These are phyloP conservation scores for Aspergillus candidus DNA, from an alignment of 2,329 filamentous ascomycete species.

Conservation along the genomic window DNA sequence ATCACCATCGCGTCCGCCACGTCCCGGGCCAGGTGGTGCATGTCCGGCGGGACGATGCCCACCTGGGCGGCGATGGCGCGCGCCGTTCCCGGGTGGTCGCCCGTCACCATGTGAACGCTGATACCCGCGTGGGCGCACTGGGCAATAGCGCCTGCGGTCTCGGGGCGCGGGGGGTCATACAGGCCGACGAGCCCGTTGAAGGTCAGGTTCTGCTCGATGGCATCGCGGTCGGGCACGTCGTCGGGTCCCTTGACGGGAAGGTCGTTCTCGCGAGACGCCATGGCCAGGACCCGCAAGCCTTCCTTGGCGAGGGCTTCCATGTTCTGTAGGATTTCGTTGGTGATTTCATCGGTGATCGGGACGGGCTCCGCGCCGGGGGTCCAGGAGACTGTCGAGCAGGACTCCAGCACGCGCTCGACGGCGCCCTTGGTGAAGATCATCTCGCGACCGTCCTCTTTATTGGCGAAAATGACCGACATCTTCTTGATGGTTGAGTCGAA, in stretches of 20 bases:
- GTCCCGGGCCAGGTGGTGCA: slow-evolving; percentile 53
- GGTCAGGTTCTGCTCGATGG: slow-evolving; percentile 61
- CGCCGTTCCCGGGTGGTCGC: slow-evolving; percentile 73
- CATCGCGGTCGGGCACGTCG: slow-evolving; percentile 42
- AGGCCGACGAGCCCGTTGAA: slow-evolving; percentile 80
- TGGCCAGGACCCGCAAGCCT: slow-evolving; percentile 62
- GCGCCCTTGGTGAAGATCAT: slow-evolving; percentile 47
- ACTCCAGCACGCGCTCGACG: slow-evolving; percentile 61
- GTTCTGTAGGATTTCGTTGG: slow-evolving; percentile 55
- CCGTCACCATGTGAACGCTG: slow-evolving; percentile 76
- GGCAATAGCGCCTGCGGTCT: slow-evolving; percentile 66
- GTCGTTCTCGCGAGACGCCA: slow-evolving; percentile 46
- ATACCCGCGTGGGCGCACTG: slow-evolving; percentile 69
- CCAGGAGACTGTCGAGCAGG: slow-evolving; percentile 51
- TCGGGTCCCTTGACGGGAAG: slow-evolving; percentile 7
- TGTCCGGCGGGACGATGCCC: slow-evolving; percentile 64
- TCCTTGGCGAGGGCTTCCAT: slow-evolving; percentile 63
- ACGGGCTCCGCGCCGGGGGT: slow-evolving; percentile 32
- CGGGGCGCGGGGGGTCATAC: slow-evolving; percentile 77
- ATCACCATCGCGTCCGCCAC: slow-evolving; percentile 66
- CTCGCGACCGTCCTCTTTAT: slow-evolving; percentile 16
- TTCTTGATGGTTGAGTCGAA: slow-evolving; percentile 71
- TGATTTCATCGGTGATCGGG: slow-evolving; percentile 49
- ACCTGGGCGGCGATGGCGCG: slow-evolving; percentile 73
- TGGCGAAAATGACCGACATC: slow-evolving; percentile 64